Base-by-base conservation (phyloP, 2,329 filamentous ascomycete genomes). In the Diaporthe citri region DNA sequence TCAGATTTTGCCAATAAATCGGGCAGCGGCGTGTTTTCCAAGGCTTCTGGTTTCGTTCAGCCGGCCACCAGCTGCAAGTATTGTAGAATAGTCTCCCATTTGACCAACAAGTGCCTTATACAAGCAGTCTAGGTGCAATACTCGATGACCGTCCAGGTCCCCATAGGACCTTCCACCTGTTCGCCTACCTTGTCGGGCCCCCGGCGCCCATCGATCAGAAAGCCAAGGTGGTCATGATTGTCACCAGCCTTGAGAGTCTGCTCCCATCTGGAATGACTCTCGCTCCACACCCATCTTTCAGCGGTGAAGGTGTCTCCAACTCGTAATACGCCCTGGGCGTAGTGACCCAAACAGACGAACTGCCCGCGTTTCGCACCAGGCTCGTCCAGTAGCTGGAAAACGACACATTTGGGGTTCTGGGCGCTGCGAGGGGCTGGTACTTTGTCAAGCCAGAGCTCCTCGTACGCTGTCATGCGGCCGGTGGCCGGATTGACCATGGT, bases 371-470 rank as follows among this genome's bases (percentile, higher is more conserved):
- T 82, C 20, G 77, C 77, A 10, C 76, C 76, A 3, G 74, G 74
- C 12, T 81, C 82, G 10, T 82, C 80, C 12, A 85, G 82, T 39
- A 86, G 79, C 75, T 81, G 79, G 52, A 90, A 78, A 43, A 91
- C 87, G 2, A 84, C 77, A 56, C 83, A 85, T 0, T 75, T 76
- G 75, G 39, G 22, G 76, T 78, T 13, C 75, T 41, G 12, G 48
- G 71, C 70, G 56, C 59, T 36, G n/a, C 17, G 60, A 4, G 69
- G 72, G 46, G 31, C 74, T 8, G 81, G 78, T 3, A 82, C 78
- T 3, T 85, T 81, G 56, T 91, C 89, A 2, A 83, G 81, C 93
- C 93, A 94, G 3, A 93, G 80, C 81, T 95, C 93, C 80, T 94
- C 92, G 77, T 95, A 95, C 1, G 83, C 82, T 13, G 87, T 87